Conservation (phyloP, 2,329 filamentous ascomycete genomes). For the Microdochium nivale region DNA sequence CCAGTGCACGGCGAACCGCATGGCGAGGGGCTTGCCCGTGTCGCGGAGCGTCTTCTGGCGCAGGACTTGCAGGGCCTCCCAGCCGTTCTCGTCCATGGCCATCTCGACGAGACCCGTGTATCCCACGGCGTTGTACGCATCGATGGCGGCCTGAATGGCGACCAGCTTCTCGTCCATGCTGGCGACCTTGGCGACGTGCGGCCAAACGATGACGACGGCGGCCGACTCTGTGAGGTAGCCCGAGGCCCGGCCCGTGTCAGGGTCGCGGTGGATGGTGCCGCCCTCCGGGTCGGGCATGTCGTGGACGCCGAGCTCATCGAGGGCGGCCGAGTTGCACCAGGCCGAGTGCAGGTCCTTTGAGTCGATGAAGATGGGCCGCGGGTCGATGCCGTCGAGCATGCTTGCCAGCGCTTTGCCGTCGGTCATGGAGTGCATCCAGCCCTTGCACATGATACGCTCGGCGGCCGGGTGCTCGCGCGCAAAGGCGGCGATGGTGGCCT, state of each 20-base stretch:
- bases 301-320: constrained; percentile 38
- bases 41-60: constrained; percentile 7
- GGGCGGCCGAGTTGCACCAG: constrained; percentile 44
- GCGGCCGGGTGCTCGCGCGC: constrained; percentile 33
- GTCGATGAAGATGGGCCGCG: constrained; percentile 45
- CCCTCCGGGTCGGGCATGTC: constrained; percentile 37
- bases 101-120: constrained; percentile 49
- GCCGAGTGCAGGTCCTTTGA: constrained; percentile 48
- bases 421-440: constrained; percentile 50
- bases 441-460: constrained; percentile 39
- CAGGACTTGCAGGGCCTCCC: constrained; percentile 39
- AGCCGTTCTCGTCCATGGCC: constrained; percentile 48
- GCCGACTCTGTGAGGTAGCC: constrained; percentile 46
- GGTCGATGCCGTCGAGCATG: constrained; percentile 42
- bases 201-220: constrained; percentile 45
- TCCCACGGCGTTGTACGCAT: constrained; percentile 38
- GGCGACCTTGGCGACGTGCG: constrained; percentile 38
- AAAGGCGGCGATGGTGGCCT: constrained; percentile 31
- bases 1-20: constrained; percentile 49
- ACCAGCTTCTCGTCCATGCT: constrained; percentile 37
- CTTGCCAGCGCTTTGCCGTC: constrained; percentile 35
- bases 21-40: constrained; percentile 22
- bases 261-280: constrained; percentile 41
- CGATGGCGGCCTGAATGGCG: constrained; percentile 35
- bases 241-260: constrained; percentile 29